phyloP scores from a whole-genome alignment of 2,329 filamentous ascomycete genomes.

The Sporothrix pallida region DNA sequence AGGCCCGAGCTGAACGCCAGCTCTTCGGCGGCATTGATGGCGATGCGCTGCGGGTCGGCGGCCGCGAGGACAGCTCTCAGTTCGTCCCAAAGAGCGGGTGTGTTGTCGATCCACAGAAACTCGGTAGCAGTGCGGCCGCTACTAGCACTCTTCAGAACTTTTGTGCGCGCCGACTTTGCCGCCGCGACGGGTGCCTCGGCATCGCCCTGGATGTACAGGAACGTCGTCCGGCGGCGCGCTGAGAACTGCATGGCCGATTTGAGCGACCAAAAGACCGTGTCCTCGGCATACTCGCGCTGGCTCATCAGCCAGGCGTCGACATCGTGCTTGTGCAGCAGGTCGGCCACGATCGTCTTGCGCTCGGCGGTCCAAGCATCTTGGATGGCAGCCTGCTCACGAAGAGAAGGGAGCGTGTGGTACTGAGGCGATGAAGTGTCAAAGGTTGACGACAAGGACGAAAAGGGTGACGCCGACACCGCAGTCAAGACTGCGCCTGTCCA shows the following conservation, averaged over 20 bases:
- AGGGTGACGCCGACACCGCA: neutral
- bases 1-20: slow-evolving; percentile 55
- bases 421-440: slow-evolving; percentile 16
- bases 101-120: slow-evolving; percentile 57
- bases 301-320: slow-evolving; percentile 59
- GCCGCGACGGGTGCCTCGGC: slow-evolving; percentile 39
- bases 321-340: slow-evolving; percentile 51
- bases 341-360: slow-evolving; percentile 50
- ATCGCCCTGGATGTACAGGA: slow-evolving; percentile 56
- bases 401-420: slow-evolving; percentile 50
- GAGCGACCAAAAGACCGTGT: slow-evolving; percentile 58
- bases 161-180: slow-evolving; percentile 1
- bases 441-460: neutral
- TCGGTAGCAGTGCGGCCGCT: slow-evolving; percentile 39
- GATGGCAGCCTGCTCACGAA: slow-evolving; percentile 52
- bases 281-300: slow-evolving; percentile 59
- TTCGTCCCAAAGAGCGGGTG: slow-evolving; percentile 49
- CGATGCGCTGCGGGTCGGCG: slow-evolving; percentile 49
- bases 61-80: slow-evolving; percentile 48
- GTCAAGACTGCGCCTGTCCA: slow-evolving; percentile 17
- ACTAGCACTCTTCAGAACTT: slow-evolving; percentile 40
- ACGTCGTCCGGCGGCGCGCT: slow-evolving; percentile 56
- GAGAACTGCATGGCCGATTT: slow-evolving; percentile 55
- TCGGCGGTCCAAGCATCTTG: slow-evolving; percentile 54
- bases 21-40: slow-evolving; percentile 52